Evolutionary conservation across 2,329 filamentous ascomycete species (phyloP).

Genomic region (Teratosphaeria gauchensis): DNA sequence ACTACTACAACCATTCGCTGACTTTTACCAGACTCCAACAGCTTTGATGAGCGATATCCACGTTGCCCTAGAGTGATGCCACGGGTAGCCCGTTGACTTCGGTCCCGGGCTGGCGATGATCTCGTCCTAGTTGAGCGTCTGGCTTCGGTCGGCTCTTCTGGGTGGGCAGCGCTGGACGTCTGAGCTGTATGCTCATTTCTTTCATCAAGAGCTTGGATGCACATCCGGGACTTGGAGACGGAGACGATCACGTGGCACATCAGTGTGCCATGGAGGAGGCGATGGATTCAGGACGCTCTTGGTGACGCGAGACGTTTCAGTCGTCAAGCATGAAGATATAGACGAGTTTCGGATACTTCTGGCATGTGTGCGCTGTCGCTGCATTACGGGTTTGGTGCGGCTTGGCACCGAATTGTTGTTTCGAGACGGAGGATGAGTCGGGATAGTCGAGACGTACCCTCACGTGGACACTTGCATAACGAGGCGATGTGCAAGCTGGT

Average conservation of each 20-base stretch:
- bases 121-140: conserved; percentile 22
- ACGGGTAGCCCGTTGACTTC: conserved; percentile 8
- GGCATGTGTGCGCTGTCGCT: too few relatives aligned
- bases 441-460: too few relatives aligned
- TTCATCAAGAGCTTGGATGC: conserved; percentile 22
- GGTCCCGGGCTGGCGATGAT: conserved; percentile 23
- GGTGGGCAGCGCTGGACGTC: conserved; percentile 26
- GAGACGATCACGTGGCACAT: not conserved
- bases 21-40: conserved; percentile 20
- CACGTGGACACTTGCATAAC: too few relatives aligned
- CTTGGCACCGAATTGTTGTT: too few relatives aligned
- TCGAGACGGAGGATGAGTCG: too few relatives aligned
- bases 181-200: conserved; percentile 22
- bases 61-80: conserved; percentile 28
- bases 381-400: too few relatives aligned
- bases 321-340: too few relatives aligned
- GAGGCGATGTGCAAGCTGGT: too few relatives aligned
- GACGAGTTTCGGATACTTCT: too few relatives aligned
- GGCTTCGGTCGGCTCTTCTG: conserved; percentile 24
- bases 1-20: not conserved
- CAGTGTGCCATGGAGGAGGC: too few relatives aligned
- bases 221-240: conserved; percentile 5
- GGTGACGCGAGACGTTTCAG: too few relatives aligned
- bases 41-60: conserved; percentile 26
- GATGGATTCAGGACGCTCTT: too few relatives aligned